Evolutionary conservation across 2,329 filamentous ascomycete species (phyloP).

Genomic region (Coniella lustricola): DNA sequence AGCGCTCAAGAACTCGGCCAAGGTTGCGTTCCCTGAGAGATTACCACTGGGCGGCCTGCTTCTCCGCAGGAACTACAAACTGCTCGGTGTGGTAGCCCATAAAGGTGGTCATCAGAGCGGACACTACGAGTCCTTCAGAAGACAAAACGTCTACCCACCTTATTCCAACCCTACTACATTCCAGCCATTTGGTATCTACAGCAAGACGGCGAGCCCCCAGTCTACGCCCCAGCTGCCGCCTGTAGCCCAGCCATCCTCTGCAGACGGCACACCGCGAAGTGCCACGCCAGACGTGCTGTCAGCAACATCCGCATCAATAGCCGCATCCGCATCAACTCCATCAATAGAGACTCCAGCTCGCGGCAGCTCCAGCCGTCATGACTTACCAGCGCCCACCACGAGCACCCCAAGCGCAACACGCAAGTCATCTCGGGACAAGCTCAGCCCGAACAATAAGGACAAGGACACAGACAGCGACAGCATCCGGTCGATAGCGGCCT

Average conservation of each 20-base stretch:
- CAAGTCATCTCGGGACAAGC: slow-evolving; percentile 23
- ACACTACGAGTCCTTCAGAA: slow-evolving; percentile 92
- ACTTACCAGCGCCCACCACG: slow-evolving; percentile 8
- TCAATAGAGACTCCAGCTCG: slow-evolving; percentile 11
- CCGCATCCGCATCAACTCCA: slow-evolving; percentile 16
- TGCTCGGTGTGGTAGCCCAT: slow-evolving; percentile 84
- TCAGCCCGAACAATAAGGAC: slow-evolving; percentile 20
- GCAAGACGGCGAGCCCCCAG: slow-evolving; percentile 48
- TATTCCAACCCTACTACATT: slow-evolving; percentile 79
- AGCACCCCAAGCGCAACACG: background rate
- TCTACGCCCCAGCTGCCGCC: slow-evolving; percentile 39
- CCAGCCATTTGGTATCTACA: slow-evolving; percentile 67
- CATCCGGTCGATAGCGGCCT: slow-evolving; percentile 49
- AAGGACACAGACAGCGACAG: slow-evolving; percentile 43
- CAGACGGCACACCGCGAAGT: slow-evolving; percentile 33
- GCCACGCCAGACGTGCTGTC: slow-evolving; percentile 43
- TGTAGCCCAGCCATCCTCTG: slow-evolving; percentile 19
- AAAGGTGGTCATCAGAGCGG: slow-evolving; percentile 94
- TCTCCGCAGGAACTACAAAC: slow-evolving; percentile 70
- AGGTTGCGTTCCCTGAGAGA: slow-evolving; percentile 86
- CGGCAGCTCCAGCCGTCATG: slow-evolving; percentile 7
- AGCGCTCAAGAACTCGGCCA: slow-evolving; percentile 90
- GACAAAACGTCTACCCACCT: slow-evolving; percentile 72
- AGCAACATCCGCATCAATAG: slow-evolving; percentile 13
- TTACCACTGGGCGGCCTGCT: slow-evolving; percentile 74